Percentiles rank a stretch among this genome's conserved stretches.
Evolutionary conservation across 257 asterid species (phyloP).

Genomic region (Scutellaria baicalensis): DNA sequence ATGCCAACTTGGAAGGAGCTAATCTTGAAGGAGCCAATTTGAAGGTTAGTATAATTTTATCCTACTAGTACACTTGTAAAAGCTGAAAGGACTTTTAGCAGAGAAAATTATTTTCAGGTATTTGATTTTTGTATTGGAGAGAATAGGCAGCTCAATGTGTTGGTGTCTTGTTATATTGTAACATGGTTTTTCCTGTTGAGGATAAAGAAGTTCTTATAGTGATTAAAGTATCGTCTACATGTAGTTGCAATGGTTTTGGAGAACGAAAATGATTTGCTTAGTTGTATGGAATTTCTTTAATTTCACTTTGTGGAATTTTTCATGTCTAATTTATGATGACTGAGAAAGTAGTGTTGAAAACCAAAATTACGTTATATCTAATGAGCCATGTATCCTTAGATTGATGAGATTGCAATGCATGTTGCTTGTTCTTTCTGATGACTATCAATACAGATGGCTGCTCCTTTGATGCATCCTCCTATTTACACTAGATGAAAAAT

Average conservation of each 20-base stretch:
- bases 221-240: background rate
- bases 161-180: background rate
- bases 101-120: background rate
- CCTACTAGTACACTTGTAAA: background rate
- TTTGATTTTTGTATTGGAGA: background rate
- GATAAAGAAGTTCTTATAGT: background rate
- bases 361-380: background rate
- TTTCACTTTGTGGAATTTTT: background rate
- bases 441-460: background rate
- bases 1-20: conserved; percentile 98
- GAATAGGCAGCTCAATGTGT: background rate
- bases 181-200: background rate
- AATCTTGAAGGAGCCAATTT: conserved; percentile 95
- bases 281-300: background rate
- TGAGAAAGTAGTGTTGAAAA: background rate
- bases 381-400: background rate
- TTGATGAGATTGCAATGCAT: background rate
- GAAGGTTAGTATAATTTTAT: conserved; percentile 45
- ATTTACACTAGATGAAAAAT: background rate
- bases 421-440: background rate
- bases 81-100: background rate
- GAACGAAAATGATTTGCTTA: background rate
- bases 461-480: background rate
- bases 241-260: conserved; percentile 4
- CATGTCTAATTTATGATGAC: background rate